Evolutionary conservation across 345 rosid genomes (phyloP), one percentile per base, ranked within the genome.

Genomic region (Syzygium aqueum): DNA sequence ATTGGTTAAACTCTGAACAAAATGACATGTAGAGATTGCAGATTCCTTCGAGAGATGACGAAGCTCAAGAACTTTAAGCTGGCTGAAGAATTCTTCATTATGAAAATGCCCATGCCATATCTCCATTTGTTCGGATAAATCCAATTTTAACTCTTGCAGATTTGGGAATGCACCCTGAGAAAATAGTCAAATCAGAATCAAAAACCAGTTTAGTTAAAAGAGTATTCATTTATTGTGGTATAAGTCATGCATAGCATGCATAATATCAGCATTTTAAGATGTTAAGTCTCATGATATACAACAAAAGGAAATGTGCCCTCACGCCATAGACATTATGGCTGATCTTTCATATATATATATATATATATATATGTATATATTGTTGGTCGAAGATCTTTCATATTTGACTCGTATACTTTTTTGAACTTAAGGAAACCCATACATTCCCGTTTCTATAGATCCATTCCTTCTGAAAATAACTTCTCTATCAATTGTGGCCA

Each of bases 401-500:
- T 53, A 53, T 53, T 53, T 53, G 23, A 53, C 23, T 53, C 2
- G 3, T 59, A n/a, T 12, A 30, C 33, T 2, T 12, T 5, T 13
- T 61, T n/a, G 8, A 61, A 59, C 67, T 25, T 5, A 61, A 61
- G 30, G 0, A 7, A 61, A 61, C 1, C 33, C 7, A 8, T 0
- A 27, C 4, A 27, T 61, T 61, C 2, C 1, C 17, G 0, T 61
- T 61, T 61, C 33, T 61, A 61, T 54, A 54, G 2, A 27, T 2
- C 12, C 30, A 27, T 13, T 3, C 8, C 30, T 5, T 27, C 3
- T 61, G 33, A 61, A 61, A 13, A 5, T 61, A 27, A 12, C 17
- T 12, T 5, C 2, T 0, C 17, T 16, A 1, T n/a, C 33, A 61
- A 61, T 0, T 59, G 2, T 27, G 0, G 8, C 1, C 5, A 56